phyloP scores from a whole-genome alignment of 306 rosid genomes.

The Castanea mollissima region DNA sequence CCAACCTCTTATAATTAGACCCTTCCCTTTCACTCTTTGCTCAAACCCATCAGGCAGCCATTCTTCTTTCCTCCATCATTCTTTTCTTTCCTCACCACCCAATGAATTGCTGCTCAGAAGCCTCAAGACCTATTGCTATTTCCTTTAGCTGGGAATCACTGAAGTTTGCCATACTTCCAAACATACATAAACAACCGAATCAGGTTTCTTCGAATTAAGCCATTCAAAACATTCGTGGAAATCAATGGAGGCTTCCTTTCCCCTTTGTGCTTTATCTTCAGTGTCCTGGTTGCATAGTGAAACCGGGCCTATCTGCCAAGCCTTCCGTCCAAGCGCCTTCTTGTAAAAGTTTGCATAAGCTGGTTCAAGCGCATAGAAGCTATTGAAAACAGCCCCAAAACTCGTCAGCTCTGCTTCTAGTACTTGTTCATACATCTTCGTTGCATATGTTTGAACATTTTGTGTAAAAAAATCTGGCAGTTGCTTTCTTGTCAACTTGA shows the following conservation, averaged over 20 bases:
- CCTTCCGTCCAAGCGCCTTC: constrained; percentile 40
- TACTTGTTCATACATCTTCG: constrained; percentile 1
- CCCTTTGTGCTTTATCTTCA: constrained; percentile 39
- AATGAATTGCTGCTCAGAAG: constrained; percentile 36
- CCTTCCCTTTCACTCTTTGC: constrained; percentile 37
- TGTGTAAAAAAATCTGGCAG: constrained; percentile 20
- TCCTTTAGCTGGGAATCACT: constrained; percentile 44
- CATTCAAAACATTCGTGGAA: constrained; percentile 39
- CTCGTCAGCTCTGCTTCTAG: constrained; percentile 35
- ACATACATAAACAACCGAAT: constrained; percentile 54
- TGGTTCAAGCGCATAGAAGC: constrained; percentile 49
- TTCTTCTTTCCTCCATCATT: constrained; percentile 1
- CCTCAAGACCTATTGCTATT: constrained; percentile 56
- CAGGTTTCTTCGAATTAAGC: constrained; percentile 24
- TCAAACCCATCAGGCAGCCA: constrained; percentile 42
- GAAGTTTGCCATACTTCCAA: constrained; percentile 35
- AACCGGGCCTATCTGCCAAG: constrained; percentile 62
- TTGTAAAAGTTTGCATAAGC: constrained; percentile 50
- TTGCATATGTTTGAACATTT: neutral
- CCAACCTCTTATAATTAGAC: constrained; percentile 48
- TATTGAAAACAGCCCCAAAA: constrained; percentile 49
- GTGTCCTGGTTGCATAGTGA: constrained; percentile 22
- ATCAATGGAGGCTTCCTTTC: constrained; percentile 30
- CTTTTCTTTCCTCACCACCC: constrained; percentile 36
- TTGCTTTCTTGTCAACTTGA: constrained; percentile 40